phyloP scores from a whole-genome alignment of 2,329 filamentous ascomycete species.

The Huntiella moniliformis region DNA sequence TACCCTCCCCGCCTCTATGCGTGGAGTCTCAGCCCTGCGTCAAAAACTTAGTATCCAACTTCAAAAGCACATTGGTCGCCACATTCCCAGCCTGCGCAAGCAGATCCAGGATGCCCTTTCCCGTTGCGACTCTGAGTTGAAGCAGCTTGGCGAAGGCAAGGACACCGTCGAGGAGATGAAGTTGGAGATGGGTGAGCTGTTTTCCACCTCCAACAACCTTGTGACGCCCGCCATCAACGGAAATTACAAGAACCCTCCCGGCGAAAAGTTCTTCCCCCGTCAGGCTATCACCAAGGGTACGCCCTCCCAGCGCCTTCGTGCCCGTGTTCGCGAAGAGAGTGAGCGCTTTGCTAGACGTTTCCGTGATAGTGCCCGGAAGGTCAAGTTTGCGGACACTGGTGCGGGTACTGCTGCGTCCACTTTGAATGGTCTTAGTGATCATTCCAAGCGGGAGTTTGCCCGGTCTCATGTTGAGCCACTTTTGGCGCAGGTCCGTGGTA shows the following conservation, averaged over 20 bases:
- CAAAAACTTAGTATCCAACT: slow-evolving; percentile 31
- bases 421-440: slow-evolving; percentile 16
- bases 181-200: slow-evolving; percentile 33
- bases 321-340: slow-evolving; percentile 32
- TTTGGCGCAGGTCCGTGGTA: slow-evolving; percentile 30
- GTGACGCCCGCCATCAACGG: slow-evolving; percentile 34
- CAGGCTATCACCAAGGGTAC: slow-evolving; percentile 31
- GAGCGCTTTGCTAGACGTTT: slow-evolving; percentile 30
- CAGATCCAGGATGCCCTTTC: slow-evolving; percentile 33
- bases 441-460: slow-evolving; percentile 29
- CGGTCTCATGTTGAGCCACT: slow-evolving; percentile 29
- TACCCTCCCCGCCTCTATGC: slow-evolving; percentile 27
- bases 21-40: slow-evolving; percentile 27
- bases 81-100: slow-evolving; percentile 29
- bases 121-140: slow-evolving; percentile 29
- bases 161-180: slow-evolving; percentile 35
- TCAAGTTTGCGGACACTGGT: slow-evolving; percentile 21
- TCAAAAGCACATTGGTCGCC: slow-evolving; percentile 32
- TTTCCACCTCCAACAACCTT: slow-evolving; percentile 33
- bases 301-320: slow-evolving; percentile 31
- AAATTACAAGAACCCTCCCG: slow-evolving; percentile 36
- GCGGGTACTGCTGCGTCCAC: slow-evolving; percentile 13
- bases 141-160: slow-evolving; percentile 29
- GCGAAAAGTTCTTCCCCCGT: slow-evolving; percentile 31
- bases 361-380: slow-evolving; percentile 30